phyloP scores from a whole-genome alignment of 2,329 filamentous ascomycete genomes.

The Ceratocystis variospora region DNA sequence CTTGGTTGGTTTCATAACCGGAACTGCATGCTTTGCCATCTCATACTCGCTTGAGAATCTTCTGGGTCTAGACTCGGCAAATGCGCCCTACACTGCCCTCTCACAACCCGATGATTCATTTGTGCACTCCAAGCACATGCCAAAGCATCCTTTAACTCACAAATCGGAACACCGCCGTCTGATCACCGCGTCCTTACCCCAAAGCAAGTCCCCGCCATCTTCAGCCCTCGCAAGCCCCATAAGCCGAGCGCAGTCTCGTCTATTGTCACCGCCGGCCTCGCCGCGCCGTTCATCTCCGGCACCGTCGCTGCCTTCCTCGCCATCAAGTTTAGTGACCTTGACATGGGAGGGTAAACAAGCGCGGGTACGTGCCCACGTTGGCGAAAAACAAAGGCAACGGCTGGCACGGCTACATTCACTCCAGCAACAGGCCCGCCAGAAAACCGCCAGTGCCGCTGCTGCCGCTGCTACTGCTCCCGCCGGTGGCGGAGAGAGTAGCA shows the following conservation, averaged over 20 bases:
- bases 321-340: background rate
- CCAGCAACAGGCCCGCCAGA: background rate
- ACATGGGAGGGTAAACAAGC: background rate
- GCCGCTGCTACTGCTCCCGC: no score
- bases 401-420: constrained; percentile 2
- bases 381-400: constrained; percentile 7
- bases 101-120: background rate
- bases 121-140: background rate
- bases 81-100: background rate
- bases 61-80: background rate
- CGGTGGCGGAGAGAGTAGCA: background rate
- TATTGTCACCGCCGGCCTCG: constrained; percentile 2
- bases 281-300: background rate
- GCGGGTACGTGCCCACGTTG: background rate
- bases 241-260: background rate
- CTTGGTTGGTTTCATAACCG: constrained; percentile 15
- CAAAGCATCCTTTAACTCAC: background rate
- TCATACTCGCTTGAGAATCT: background rate
- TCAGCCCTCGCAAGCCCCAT: background rate
- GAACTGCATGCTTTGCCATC: constrained; percentile 10
- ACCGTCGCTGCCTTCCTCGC: background rate
- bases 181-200: background rate
- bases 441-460: background rate
- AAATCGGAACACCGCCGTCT: background rate
- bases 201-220: background rate